Base-by-base conservation (phyloP, 345 rosid species). In the Turnera subulata region DNA sequence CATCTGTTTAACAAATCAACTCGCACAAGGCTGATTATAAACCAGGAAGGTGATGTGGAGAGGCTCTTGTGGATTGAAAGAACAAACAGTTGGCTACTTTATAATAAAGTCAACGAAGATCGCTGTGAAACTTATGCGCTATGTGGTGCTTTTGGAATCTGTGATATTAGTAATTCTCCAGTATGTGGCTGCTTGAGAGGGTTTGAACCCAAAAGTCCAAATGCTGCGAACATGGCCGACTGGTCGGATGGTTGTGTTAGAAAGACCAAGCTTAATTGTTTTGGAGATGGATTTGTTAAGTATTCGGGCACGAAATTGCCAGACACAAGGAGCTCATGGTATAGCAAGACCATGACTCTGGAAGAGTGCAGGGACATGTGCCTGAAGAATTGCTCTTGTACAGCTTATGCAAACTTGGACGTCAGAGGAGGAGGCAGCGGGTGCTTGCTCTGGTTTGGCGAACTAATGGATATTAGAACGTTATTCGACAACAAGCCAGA, bases 221-320 rank as follows among this genome's bases (percentile, higher is more conserved):
- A 4, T 1, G 53, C 6, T 1, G 22, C 32, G 53, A 16, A 14
- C 0, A 12, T 2, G 15, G 13, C 2, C 17, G 35, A 49, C 8
- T 49, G 53, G 53, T 13, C 53, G 14, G 15, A 33, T 23, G 53
- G 53, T n/a, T n/a, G n/a, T n/a, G n/a, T n/a, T n/a, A n/a, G n/a
- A n/a, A n/a, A n/a, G n/a, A n/a, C n/a, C n/a, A 5, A 29, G 13
- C 32, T 49, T 15, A 24, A 22, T 24, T 49, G 53, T 23, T 21
- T 17, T 15, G 53, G 53, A 49, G 53, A 49, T 22, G 54, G 59
- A 23, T 73, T 73, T 17, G 5, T 24, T 21, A 69, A 53, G 63
- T 12, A 17, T 1, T 25, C 25, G 0, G 59, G 67, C 9, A 21
- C 46, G 11, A 63, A 54, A 18, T 22, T 63, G 51, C 58, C 58